Conservation (phyloP, 2,329 filamentous ascomycete species). For the Chrysosporium queenslandicum region DNA sequence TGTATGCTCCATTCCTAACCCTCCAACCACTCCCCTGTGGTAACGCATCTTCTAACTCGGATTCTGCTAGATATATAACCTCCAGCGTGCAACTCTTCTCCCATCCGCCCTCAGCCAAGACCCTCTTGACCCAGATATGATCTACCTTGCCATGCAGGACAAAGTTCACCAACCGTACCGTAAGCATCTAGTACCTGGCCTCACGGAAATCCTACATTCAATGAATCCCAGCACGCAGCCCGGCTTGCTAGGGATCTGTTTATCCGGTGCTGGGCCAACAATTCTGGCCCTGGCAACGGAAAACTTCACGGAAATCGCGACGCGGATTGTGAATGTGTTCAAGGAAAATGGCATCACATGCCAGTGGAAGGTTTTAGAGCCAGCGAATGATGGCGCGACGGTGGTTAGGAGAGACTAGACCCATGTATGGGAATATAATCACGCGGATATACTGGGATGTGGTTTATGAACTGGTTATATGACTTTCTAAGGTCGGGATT, state of each 20-base stretch:
- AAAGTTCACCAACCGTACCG: slow-evolving; percentile 96
- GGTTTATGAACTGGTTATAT: no score
- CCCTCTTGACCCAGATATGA: slow-evolving; percentile 83
- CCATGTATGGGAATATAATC: not conserved
- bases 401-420: slow-evolving; percentile 22
- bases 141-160: slow-evolving; percentile 97
- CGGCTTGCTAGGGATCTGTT: slow-evolving; percentile 83
- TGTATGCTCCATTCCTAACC: slow-evolving; percentile 43
- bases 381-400: slow-evolving; percentile 56
- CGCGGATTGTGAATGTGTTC: slow-evolving; percentile 66
- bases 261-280: slow-evolving; percentile 89
- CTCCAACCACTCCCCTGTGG: not conserved
- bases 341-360: slow-evolving; percentile 57
- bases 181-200: slow-evolving; percentile 77
- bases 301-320: slow-evolving; percentile 79
- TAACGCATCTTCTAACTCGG: not conserved
- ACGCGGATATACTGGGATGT: no score
- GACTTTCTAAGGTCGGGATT: not conserved
- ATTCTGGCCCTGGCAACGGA: slow-evolving; percentile 85
- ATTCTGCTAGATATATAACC: slow-evolving; percentile 58
- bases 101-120: slow-evolving; percentile 82
- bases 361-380: slow-evolving; percentile 78
- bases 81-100: slow-evolving; percentile 84
- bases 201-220: slow-evolving; percentile 80
- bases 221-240: slow-evolving; percentile 81